Percentiles rank a stretch among this genome's conserved stretches.
Evolutionary conservation across 495 filamentous ascomycete genomes (phyloP).

Genomic region (Mycothermus thermophilus): DNA sequence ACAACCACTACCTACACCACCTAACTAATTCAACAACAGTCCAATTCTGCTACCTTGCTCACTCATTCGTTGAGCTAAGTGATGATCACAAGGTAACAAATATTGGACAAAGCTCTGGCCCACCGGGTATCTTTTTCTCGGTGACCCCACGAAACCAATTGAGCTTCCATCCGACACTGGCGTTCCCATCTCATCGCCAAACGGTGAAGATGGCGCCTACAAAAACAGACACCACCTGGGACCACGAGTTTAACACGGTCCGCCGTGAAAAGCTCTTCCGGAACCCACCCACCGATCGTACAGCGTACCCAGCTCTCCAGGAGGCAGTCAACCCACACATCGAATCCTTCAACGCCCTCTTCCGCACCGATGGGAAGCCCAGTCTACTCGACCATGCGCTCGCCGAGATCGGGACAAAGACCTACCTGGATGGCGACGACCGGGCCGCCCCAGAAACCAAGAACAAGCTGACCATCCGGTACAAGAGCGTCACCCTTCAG

Average conservation of each 20-base stretch:
- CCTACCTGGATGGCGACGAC: conserved; percentile 65
- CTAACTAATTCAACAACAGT: too few relatives aligned
- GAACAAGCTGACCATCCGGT: conserved; percentile 59
- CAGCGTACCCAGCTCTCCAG: conserved; percentile 77
- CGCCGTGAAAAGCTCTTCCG: conserved; percentile 76
- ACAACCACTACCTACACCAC: too few relatives aligned
- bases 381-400: conserved; percentile 63
- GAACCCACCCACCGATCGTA: conserved; percentile 71
- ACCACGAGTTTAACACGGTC: conserved; percentile 65
- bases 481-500: conserved; percentile 64
- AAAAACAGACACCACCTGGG: conserved; percentile 52
- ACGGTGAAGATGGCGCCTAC: conserved; percentile 44
- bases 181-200: too few relatives aligned
- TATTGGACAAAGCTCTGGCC: too few relatives aligned
- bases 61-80: too few relatives aligned
- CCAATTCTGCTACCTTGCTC: too few relatives aligned
- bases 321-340: conserved; percentile 77
- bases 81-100: too few relatives aligned
- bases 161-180: too few relatives aligned
- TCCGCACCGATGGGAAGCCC: conserved; percentile 45
- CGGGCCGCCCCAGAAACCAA: conserved; percentile 38
- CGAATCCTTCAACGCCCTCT: conserved; percentile 90
- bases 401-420: conserved; percentile 79
- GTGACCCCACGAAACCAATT: too few relatives aligned
- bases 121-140: too few relatives aligned